Base-by-base conservation (phyloP, 2,329 filamentous ascomycete genomes). In the Aureobasidium sp. region DNA sequence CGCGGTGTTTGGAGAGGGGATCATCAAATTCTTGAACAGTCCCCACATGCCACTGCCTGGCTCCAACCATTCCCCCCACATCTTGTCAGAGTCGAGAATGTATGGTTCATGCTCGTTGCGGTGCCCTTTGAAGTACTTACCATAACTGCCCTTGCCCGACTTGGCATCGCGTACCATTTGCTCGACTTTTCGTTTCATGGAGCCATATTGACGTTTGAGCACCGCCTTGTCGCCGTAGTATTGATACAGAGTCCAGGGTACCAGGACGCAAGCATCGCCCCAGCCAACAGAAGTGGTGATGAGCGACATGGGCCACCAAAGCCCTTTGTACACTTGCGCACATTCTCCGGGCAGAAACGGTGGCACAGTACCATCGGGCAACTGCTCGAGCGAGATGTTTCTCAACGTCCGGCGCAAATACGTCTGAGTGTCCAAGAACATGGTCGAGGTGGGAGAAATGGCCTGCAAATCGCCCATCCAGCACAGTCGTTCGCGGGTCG, bases 401-500 rank as follows among this genome's bases (percentile, higher is more conserved):
- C 48, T 24, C 37, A 51, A 3, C 4, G 19, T 41, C 3, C 48
- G 38, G 3, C 48, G 27, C 2, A 51, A 12, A n/a, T 51, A 51
- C 2, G 48, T 51, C 32, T 51, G 48, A 1, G 48, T 51, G 27
- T 51, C 48, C 11, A 51, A n/a, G 34, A 40, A 51, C 48, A 51
- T 40, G 11, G 48, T 41, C 6, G 48, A 51, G 0, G 48, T 51
- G 3, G 48, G 48, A 16, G 48, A 30, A 16, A 51, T 51, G 19
- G 37, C 48, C 27, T 51, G 48, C 10, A 51, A 17, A 34, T 51
- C 48, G 2, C 48, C 48, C 48, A 51, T 51, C 48, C 48, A 51
- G 21, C 48, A 51, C 3, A 51, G 27, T 0, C 48, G 35, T n/a
- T 51, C 48, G 21, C 48, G 12, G 3, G 48, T 51, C 14, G 48